These are phyloP conservation scores for Ophiostoma ips DNA, from an alignment of 2,329 filamentous ascomycete species.

Conservation along the genomic window DNA sequence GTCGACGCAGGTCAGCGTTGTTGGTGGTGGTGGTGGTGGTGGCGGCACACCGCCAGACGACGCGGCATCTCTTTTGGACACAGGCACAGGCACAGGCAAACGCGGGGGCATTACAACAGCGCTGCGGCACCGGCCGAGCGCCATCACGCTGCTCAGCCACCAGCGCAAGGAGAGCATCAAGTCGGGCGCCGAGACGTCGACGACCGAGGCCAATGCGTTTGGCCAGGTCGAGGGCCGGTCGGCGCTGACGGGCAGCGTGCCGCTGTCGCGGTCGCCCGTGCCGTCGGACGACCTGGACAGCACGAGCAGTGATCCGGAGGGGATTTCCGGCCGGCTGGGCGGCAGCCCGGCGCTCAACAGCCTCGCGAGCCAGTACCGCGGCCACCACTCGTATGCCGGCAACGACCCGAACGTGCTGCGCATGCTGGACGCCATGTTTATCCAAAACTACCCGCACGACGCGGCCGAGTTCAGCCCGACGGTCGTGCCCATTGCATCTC, in stretches of 20 bases:
- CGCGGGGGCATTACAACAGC: slow-evolving; percentile 8
- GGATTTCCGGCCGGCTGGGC: slow-evolving; percentile 10
- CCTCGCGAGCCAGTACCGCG: slow-evolving; percentile 31
- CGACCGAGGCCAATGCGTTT: slow-evolving; percentile 44
- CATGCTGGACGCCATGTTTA: slow-evolving; percentile 75
- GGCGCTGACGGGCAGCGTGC: slow-evolving; percentile 20
- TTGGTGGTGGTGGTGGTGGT: too few relatives aligned
- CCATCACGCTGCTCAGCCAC: slow-evolving; percentile 39
- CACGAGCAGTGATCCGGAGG: slow-evolving; percentile 6
- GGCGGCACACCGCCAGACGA: slow-evolving; percentile 7
- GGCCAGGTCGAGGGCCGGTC: slow-evolving; percentile 47
- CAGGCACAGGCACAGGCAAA: too few relatives aligned
- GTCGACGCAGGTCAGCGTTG: too few relatives aligned
- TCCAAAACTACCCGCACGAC: slow-evolving; percentile 54
- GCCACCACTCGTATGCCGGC: slow-evolving; percentile 73
- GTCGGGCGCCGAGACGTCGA: slow-evolving; percentile 43
- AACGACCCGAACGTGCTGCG: slow-evolving; percentile 55
- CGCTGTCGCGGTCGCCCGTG: slow-evolving; percentile 11
- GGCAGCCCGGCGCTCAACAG: slow-evolving; percentile 11
- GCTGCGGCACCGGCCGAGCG: slow-evolving; percentile 46
- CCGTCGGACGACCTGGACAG: slow-evolving; percentile 14
- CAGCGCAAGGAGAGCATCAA: slow-evolving; percentile 40
- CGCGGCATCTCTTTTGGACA: neutral
- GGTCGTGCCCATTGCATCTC: slow-evolving; percentile 50
- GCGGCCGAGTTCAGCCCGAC: slow-evolving; percentile 63